phyloP scores from a whole-genome alignment of 306 rosid species.

The Ziziphus jujuba region DNA sequence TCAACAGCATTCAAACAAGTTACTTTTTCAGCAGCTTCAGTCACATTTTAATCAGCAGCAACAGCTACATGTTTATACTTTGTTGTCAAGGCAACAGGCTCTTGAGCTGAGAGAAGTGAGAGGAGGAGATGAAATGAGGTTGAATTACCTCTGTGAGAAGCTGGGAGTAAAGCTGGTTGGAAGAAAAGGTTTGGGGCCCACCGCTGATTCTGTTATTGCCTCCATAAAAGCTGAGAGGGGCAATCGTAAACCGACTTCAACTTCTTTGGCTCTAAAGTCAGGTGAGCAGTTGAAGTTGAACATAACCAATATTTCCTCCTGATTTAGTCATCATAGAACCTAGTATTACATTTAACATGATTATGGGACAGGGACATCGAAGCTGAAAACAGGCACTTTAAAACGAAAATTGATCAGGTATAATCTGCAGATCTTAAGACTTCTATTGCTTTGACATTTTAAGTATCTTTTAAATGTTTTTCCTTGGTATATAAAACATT shows the following conservation, averaged over 20 bases:
- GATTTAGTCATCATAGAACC: conserved; percentile 3
- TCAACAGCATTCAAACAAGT: conserved; percentile 76
- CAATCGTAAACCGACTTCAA: conserved; percentile 62
- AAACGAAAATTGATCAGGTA: conserved; percentile 83
- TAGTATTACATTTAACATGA: conserved; percentile 18
- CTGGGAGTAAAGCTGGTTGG: conserved; percentile 91
- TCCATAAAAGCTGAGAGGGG: conserved; percentile 91
- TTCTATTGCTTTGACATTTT: background rate
- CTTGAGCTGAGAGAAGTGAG: conserved; percentile 87
- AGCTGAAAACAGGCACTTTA: conserved; percentile 60
- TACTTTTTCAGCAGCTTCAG: conserved; percentile 97
- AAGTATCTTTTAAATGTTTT: background rate
- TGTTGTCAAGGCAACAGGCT: conserved; percentile 83
- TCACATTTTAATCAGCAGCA: conserved; percentile 95
- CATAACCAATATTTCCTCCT: conserved; percentile 13
- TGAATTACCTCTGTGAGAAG: conserved; percentile 81
- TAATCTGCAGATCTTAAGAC: conserved; percentile 30
- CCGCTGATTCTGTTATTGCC: conserved; percentile 86
- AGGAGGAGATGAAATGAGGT: conserved; percentile 96
- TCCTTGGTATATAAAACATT: background rate
- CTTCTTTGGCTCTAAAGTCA: conserved; percentile 57
- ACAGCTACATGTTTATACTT: conserved; percentile 90
- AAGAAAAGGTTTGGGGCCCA: conserved; percentile 87
- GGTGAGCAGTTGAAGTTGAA: conserved; percentile 46
- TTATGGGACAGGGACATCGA: conserved; percentile 57